Evolutionary conservation across 2,329 filamentous ascomycete genomes (phyloP).

Genomic region (Fusarium sp.): DNA sequence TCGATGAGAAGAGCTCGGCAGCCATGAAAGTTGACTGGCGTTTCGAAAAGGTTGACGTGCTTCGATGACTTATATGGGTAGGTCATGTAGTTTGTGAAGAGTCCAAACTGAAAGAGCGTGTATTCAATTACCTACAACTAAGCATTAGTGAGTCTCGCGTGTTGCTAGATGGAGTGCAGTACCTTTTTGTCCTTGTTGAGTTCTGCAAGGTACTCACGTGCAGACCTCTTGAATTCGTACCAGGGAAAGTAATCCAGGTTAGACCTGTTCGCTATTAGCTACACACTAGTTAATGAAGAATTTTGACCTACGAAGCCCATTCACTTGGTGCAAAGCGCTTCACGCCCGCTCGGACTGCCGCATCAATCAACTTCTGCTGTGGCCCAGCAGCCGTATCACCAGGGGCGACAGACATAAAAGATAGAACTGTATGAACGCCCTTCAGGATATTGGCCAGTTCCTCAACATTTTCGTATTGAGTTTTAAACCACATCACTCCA

Average conservation of each 20-base stretch:
- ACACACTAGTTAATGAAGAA: accelerated
- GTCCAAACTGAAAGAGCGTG: slow-evolving; percentile 61
- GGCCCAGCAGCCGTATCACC: slow-evolving; percentile 40
- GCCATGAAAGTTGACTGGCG: slow-evolving; percentile 50
- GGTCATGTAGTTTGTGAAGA: slow-evolving; percentile 64
- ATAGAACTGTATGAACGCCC: slow-evolving; percentile 62
- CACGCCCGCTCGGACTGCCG: slow-evolving; percentile 64
- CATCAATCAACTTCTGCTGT: slow-evolving; percentile 59
- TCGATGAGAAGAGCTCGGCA: slow-evolving; percentile 53
- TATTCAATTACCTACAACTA: slow-evolving; percentile 60
- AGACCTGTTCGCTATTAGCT: background rate
- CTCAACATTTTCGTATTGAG: slow-evolving; percentile 46
- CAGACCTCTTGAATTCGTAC: slow-evolving; percentile 53
- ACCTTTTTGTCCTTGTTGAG: slow-evolving; percentile 59
- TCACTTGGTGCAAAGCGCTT: slow-evolving; percentile 69
- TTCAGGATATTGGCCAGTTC: slow-evolving; percentile 49
- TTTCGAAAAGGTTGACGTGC: slow-evolving; percentile 52
- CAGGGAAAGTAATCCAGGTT: slow-evolving; percentile 16
- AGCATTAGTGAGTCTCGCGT: accelerated
- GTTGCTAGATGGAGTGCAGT: accelerated
- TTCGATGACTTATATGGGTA: slow-evolving; percentile 57
- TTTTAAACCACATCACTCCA: slow-evolving; percentile 9
- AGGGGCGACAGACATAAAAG: slow-evolving; percentile 53
- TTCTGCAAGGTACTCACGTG: slow-evolving; percentile 58
- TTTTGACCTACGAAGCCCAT: slow-evolving; percentile 52